Evolutionary conservation across 2,329 filamentous ascomycete genomes (phyloP).

Genomic region (Teratosphaeria epicoccoides): DNA sequence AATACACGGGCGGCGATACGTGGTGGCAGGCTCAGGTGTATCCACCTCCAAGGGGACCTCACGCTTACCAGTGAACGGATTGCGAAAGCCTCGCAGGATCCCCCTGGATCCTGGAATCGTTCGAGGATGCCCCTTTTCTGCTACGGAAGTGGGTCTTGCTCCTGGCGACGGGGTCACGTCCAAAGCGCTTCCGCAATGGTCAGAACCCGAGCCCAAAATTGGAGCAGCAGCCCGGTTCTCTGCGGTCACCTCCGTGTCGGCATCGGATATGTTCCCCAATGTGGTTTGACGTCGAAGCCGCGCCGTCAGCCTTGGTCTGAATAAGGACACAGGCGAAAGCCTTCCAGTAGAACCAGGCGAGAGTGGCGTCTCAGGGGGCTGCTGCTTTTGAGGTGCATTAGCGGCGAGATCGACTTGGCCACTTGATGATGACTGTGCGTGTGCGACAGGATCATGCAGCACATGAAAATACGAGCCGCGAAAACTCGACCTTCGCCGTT

Average conservation of each 20-base stretch:
- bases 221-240: neutral
- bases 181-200: neutral
- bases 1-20: neutral
- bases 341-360: neutral
- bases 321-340: neutral
- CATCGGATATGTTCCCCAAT: slow-evolving; percentile 3
- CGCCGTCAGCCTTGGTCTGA: neutral
- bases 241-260: neutral
- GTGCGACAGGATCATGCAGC: neutral
- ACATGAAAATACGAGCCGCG: neutral
- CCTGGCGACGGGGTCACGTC: neutral
- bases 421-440: neutral
- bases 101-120: neutral
- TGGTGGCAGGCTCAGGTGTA: neutral
- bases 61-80: neutral
- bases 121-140: neutral
- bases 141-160: neutral
- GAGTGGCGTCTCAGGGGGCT: neutral
- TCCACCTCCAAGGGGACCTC: neutral
- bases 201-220: neutral
- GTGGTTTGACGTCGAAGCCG: slow-evolving; percentile 3
- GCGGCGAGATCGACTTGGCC: neutral
- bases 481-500: neutral
- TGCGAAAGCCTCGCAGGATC: neutral
- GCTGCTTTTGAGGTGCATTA: neutral